phyloP scores from a whole-genome alignment of 2,329 filamentous ascomycete species.

The Cladophialophora exuberans region DNA sequence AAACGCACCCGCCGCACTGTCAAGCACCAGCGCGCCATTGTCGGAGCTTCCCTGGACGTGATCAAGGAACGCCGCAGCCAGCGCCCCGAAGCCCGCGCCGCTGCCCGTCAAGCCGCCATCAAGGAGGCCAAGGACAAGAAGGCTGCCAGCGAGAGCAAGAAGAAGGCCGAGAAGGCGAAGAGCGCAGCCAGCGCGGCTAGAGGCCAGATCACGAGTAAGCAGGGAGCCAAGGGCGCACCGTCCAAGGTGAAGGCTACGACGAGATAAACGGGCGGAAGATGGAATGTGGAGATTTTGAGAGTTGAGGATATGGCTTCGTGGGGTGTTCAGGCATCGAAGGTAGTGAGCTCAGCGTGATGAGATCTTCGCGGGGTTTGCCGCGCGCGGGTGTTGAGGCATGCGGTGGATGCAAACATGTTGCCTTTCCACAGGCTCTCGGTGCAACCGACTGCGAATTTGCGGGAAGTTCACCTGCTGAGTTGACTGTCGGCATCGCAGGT shows the following conservation, averaged over 20 bases:
- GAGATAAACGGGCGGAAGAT: slow-evolving; percentile 21
- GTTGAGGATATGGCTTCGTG: too few relatives aligned
- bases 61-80: slow-evolving; percentile 98
- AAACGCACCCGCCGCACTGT: slow-evolving; percentile 97
- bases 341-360: too few relatives aligned
- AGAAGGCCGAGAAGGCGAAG: slow-evolving; percentile 99
- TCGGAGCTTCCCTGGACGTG: slow-evolving; percentile 98
- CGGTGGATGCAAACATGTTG: too few relatives aligned
- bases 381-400: too few relatives aligned
- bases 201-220: slow-evolving; percentile 93
- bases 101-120: slow-evolving; percentile 86
- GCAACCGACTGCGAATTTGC: too few relatives aligned
- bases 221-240: slow-evolving; percentile 89
- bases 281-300: too few relatives aligned
- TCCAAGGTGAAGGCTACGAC: slow-evolving; percentile 81
- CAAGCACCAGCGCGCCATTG: slow-evolving; percentile 98
- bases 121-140: slow-evolving; percentile 99
- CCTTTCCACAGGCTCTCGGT: too few relatives aligned
- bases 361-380: too few relatives aligned
- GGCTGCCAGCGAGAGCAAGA: slow-evolving; percentile 79
- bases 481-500: too few relatives aligned
- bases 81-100: slow-evolving; percentile 93
- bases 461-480: too few relatives aligned
- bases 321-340: too few relatives aligned
- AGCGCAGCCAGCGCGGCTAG: slow-evolving; percentile 71